Conservation (phyloP, 148 eudicot species). For the Bassia scoparia region DNA sequence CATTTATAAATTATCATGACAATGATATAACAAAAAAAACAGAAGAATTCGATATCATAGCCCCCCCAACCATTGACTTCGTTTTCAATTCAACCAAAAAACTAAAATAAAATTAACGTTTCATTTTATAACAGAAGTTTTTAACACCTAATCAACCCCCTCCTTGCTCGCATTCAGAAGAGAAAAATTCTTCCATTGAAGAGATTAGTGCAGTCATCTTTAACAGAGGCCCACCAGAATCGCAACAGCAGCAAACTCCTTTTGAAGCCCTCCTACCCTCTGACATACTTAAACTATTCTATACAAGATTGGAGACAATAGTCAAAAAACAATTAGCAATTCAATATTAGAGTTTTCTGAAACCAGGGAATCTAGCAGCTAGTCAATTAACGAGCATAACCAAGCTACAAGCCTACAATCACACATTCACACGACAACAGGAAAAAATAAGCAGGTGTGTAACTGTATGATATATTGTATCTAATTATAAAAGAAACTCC, state of each 20-base stretch:
- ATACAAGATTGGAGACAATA: not conserved
- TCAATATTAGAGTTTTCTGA: not conserved
- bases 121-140: no score
- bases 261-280: slow-evolving; percentile 2
- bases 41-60: not conserved
- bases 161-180: not conserved
- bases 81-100: not conserved
- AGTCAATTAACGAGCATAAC: not conserved
- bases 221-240: not conserved
- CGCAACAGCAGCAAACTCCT: slow-evolving; percentile 13
- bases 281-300: not conserved
- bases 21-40: not conserved
- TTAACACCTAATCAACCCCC: not conserved
- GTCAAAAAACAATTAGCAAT: not conserved
- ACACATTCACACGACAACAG: no score
- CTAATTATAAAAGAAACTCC: no score
- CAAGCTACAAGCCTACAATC: not conserved
- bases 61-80: not conserved
- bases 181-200: not conserved
- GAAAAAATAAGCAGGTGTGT: no score
- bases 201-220: not conserved
- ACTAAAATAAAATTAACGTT: no score
- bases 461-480: no score
- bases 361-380: not conserved
- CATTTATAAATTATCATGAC: no score